A percentile compares a stretch with the other conserved stretches of the same genome.
Conservation (phyloP, 2,329 filamentous ascomycete species). For the Talaromyces sp. region DNA sequence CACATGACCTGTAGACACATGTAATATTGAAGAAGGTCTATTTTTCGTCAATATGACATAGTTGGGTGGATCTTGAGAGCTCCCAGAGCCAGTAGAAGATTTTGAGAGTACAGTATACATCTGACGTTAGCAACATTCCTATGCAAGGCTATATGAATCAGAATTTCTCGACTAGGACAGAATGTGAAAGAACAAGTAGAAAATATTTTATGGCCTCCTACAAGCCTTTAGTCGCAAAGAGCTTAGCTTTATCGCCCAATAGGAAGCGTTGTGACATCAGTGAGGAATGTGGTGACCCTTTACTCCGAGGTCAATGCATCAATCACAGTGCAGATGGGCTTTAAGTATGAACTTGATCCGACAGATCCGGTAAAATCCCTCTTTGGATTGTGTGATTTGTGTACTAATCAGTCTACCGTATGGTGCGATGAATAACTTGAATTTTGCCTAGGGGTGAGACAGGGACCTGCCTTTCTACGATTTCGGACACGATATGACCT, state of each 20-base stretch:
- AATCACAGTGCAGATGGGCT: not conserved
- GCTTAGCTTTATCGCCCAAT: not conserved
- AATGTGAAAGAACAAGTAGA: conserved; percentile 11
- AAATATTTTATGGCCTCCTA: conserved; percentile 2
- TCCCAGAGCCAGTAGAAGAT: not conserved
- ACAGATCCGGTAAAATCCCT: not conserved
- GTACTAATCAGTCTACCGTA: too few species aligned
- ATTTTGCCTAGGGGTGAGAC: not conserved
- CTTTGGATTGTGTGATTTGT: not conserved
- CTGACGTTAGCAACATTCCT: conserved; percentile 15
- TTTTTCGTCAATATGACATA: conserved; percentile 9
- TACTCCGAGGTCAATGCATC: conserved; percentile 4
- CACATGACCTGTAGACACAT: conserved; percentile 12
- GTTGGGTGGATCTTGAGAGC: not conserved
- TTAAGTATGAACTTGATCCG: not conserved
- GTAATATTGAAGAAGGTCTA: not conserved
- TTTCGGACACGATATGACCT: not conserved
- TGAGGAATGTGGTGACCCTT: conserved; percentile 9
- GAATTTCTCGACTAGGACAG: conserved; percentile 4
- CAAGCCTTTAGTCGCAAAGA: not conserved
- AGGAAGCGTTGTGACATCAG: not conserved
- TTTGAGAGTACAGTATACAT: conserved; percentile 1
- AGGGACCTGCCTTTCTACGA: not conserved
- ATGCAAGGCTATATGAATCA: not conserved
- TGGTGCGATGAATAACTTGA: not conserved